A percentile compares a stretch with the other conserved stretches of the same genome.
Evolutionary conservation across 2,329 filamentous ascomycete genomes (phyloP).

Genomic region (Penicillium freii): DNA sequence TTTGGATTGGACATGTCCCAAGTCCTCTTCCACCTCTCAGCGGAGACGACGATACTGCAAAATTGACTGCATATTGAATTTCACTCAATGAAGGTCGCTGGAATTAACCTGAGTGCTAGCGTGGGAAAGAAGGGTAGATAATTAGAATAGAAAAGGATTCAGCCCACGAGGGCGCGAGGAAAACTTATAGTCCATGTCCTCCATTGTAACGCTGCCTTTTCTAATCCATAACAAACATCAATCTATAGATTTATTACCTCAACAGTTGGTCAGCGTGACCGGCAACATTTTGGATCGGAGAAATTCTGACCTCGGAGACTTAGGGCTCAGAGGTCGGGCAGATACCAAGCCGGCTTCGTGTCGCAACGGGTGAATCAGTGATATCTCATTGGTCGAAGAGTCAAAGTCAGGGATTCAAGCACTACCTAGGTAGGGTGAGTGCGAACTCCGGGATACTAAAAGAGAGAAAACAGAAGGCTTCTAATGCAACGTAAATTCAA

Average conservation of each 20-base stretch:
- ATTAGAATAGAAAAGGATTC: background rate
- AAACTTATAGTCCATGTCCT: background rate
- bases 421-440: too few species aligned
- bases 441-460: background rate
- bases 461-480: background rate
- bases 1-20: constrained; percentile 7
- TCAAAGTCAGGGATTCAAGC: background rate
- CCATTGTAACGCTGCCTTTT: background rate
- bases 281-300: background rate
- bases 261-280: background rate
- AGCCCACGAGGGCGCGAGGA: background rate
- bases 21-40: constrained; percentile 1
- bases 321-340: background rate
- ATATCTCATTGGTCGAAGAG: background rate
- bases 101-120: background rate
- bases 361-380: background rate
- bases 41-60: constrained; percentile 3
- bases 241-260: background rate
- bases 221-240: background rate
- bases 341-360: background rate
- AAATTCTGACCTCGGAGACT: background rate
- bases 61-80: background rate
- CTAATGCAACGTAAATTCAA: background rate
- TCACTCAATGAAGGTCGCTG: background rate
- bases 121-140: background rate